Conservation (phyloP, 2,329 filamentous ascomycete species). For the Herpotrichia juniperi region DNA sequence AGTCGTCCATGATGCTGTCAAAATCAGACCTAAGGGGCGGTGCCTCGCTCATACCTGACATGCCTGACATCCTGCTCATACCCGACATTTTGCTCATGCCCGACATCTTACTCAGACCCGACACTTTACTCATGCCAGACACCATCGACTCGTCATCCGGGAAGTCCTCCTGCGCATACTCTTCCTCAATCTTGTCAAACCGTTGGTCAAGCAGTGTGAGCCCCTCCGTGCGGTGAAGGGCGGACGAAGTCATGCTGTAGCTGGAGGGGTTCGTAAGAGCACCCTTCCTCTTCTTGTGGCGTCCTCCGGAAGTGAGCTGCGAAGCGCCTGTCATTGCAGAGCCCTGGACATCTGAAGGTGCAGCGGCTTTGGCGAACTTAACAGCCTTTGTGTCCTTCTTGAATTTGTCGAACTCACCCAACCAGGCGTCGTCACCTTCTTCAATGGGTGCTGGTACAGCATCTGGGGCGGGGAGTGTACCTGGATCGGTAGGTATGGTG, state of each 20-base stretch:
- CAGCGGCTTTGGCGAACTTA: slow-evolving; percentile 24
- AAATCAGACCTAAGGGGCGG: slow-evolving; percentile 76
- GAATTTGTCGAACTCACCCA: slow-evolving; percentile 92
- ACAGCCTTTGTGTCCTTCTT: slow-evolving; percentile 72
- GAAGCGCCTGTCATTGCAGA: slow-evolving; percentile 76
- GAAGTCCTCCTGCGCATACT: slow-evolving; percentile 63
- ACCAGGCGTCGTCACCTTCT: slow-evolving; percentile 76
- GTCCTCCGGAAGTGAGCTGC: slow-evolving; percentile 70
- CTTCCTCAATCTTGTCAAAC: slow-evolving; percentile 88
- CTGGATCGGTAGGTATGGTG: slow-evolving; percentile 57
- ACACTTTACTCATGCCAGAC: slow-evolving; percentile 59
- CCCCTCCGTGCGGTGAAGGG: slow-evolving; percentile 85
- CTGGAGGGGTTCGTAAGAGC: slow-evolving; percentile 85
- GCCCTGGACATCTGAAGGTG: slow-evolving; percentile 68
- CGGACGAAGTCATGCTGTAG: slow-evolving; percentile 92
- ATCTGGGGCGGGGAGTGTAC: slow-evolving; percentile 38
- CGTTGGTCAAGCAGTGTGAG: slow-evolving; percentile 83
- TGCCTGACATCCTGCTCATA: slow-evolving; percentile 40
- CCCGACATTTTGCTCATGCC: slow-evolving; percentile 41
- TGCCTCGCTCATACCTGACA: slow-evolving; percentile 43
- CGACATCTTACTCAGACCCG: slow-evolving; percentile 51
- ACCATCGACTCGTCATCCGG: slow-evolving; percentile 53
- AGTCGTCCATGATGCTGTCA: slow-evolving; percentile 90
- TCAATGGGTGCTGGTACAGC: slow-evolving; percentile 41
- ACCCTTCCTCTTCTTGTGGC: slow-evolving; percentile 93